Evolutionary conservation across 2,329 filamentous ascomycete species (phyloP).

Genomic region (Endocalyx cinctus): DNA sequence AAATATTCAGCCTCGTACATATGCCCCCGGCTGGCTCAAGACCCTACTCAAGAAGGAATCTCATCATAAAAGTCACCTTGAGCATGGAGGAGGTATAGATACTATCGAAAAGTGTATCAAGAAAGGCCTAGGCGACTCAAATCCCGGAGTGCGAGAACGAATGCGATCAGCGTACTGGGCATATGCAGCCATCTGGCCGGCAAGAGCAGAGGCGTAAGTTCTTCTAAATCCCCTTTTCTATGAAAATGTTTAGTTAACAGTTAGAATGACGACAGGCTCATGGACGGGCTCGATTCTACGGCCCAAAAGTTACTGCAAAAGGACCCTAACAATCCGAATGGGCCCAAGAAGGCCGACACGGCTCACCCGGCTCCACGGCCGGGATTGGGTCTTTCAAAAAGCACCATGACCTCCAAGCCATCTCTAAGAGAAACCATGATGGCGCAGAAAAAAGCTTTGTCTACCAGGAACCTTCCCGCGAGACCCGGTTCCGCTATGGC

Average conservation of each 20-base stretch:
- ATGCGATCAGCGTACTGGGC: constrained; percentile 85
- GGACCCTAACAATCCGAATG: constrained; percentile 76
- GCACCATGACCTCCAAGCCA: constrained; percentile 55
- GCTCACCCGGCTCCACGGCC: constrained; percentile 49
- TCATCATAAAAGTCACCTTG: constrained; percentile 74
- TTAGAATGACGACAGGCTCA: too few relatives aligned
- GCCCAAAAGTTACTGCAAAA: constrained; percentile 78
- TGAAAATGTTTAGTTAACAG: too few relatives aligned
- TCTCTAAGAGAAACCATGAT: constrained; percentile 79
- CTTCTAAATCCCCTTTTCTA: background rate
- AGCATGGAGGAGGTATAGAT: constrained; percentile 79
- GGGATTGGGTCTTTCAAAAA: constrained; percentile 58
- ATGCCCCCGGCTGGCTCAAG: constrained; percentile 76
- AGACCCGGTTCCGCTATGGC: constrained; percentile 63
- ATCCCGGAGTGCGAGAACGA: constrained; percentile 82
- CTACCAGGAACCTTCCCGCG: constrained; percentile 47
- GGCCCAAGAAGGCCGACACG: constrained; percentile 49
- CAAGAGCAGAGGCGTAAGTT: constrained; percentile 67
- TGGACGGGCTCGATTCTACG: constrained; percentile 71
- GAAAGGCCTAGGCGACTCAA: constrained; percentile 83
- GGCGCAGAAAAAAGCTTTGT: constrained; percentile 68
- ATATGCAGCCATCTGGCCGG: constrained; percentile 73
- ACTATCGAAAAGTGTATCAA: constrained; percentile 82
- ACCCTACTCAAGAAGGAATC: constrained; percentile 74
- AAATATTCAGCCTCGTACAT: constrained; percentile 81